Percentiles rank a stretch among this genome's conserved stretches.
Conservation (phyloP, 148 eudicot species). For the Pharnaceum exiguum region DNA sequence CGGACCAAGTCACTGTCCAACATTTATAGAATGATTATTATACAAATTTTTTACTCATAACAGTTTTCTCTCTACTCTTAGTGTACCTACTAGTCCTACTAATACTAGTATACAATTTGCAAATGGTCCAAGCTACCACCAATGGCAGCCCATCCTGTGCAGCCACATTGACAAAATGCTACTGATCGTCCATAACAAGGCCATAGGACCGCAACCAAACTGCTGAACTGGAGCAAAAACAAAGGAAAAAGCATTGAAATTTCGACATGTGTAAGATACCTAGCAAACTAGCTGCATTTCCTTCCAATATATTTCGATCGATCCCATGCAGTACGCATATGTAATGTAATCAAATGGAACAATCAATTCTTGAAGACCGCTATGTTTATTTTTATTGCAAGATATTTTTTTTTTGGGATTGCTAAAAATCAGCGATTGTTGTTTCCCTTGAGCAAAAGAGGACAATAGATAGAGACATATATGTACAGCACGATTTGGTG, state of each 20-base stretch:
- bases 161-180: conserved; percentile 1
- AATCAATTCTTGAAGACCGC: background rate
- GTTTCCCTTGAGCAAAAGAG: background rate
- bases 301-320: conserved; percentile 9
- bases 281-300: background rate
- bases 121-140: background rate
- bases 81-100: too few relatives aligned
- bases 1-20: too few relatives aligned
- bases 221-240: too few relatives aligned
- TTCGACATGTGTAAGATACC: too few relatives aligned
- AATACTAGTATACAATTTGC: too few relatives aligned
- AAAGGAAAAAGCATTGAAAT: too few relatives aligned
- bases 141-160: background rate
- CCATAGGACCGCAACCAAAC: too few relatives aligned
- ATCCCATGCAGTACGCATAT: background rate
- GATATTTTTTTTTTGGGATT: background rate
- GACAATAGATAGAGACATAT: background rate
- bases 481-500: background rate
- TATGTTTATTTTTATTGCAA: background rate
- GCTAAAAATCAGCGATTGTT: conserved; percentile 1
- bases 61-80: too few relatives aligned
- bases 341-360: background rate
- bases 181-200: too few relatives aligned
- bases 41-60: too few relatives aligned
- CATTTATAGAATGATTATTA: too few relatives aligned